Conservation (phyloP, 768 basidiomycete species). For the Inosperma sp. region DNA sequence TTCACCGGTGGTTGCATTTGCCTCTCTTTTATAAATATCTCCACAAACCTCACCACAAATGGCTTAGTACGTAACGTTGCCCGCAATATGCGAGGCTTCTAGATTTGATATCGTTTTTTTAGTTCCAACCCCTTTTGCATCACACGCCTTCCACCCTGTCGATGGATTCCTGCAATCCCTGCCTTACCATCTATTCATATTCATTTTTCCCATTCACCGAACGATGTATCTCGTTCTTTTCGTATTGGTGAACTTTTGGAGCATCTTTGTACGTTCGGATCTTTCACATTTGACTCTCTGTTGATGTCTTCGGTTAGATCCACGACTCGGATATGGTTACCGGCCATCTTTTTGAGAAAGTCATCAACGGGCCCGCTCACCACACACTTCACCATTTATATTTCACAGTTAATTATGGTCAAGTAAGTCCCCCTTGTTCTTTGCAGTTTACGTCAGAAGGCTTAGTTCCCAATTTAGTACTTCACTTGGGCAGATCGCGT, state of each 20-base stretch:
- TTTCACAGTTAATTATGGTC: slow-evolving; percentile 95
- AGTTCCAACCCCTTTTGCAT: slow-evolving; percentile 98
- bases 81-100: background rate
- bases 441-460: too few relatives aligned
- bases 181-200: slow-evolving; percentile 91
- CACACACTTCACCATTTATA: slow-evolving; percentile 96
- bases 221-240: slow-evolving; percentile 80
- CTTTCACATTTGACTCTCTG: background rate
- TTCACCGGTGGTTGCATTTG: slow-evolving; percentile 87
- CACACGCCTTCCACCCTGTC: slow-evolving; percentile 95
- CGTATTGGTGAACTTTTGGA: slow-evolving; percentile 91
- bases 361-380: slow-evolving; percentile 98
- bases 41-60: slow-evolving; percentile 99
- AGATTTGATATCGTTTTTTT: slow-evolving; percentile 11
- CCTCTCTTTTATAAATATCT: slow-evolving; percentile 83
- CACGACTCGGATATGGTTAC: slow-evolving; percentile 99
- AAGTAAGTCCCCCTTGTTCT: slow-evolving; percentile 41
- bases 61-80: slow-evolving; percentile 69
- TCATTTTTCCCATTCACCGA: slow-evolving; percentile 88
- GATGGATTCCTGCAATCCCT: slow-evolving; percentile 94
- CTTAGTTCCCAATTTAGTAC: too few relatives aligned
- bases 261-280: slow-evolving; percentile 61
- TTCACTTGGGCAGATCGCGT: slow-evolving; percentile 92
- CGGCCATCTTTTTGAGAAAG: slow-evolving; percentile 77
- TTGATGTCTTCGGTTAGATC: slow-evolving; percentile 48